A percentile compares a stretch with the other conserved stretches of the same genome.
Conservation (phyloP, 2,329 filamentous ascomycete genomes). For the Apiospora saccharicola region DNA sequence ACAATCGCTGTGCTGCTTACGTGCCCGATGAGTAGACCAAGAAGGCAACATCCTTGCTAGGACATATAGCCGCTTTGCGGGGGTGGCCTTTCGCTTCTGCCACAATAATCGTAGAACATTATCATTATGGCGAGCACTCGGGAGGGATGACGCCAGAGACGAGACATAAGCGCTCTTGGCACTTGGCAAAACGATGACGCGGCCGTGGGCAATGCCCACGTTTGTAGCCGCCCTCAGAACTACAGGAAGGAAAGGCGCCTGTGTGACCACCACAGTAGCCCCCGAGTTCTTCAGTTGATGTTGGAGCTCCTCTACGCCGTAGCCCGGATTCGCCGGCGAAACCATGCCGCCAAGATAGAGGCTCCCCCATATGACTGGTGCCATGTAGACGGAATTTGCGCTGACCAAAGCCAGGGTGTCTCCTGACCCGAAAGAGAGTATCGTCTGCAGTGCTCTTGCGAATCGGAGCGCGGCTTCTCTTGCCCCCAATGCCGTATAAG, state of each 20-base stretch:
- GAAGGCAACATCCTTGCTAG: not conserved
- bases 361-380: not conserved
- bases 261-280: not conserved
- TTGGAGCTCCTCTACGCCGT: not conserved
- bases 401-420: not conserved
- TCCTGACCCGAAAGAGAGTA: not conserved
- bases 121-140: not conserved
- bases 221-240: not conserved
- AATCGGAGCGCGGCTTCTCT: not conserved
- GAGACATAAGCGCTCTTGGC: not conserved
- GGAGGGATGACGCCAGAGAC: not conserved
- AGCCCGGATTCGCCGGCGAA: not conserved
- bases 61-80: not conserved
- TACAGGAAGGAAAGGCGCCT: not conserved
- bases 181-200: not conserved
- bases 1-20: not conserved
- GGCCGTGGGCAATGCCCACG: not conserved
- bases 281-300: not conserved
- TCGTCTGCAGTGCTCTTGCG: not conserved
- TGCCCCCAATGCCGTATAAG: not conserved
- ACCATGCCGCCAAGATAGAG: not conserved
- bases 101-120: not conserved
- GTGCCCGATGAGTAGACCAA: not conserved
- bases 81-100: not conserved
- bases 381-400: not conserved